These are phyloP conservation scores for Botrytis sinoallii DNA, from an alignment of 2,329 filamentous ascomycete genomes.

Conservation along the genomic window DNA sequence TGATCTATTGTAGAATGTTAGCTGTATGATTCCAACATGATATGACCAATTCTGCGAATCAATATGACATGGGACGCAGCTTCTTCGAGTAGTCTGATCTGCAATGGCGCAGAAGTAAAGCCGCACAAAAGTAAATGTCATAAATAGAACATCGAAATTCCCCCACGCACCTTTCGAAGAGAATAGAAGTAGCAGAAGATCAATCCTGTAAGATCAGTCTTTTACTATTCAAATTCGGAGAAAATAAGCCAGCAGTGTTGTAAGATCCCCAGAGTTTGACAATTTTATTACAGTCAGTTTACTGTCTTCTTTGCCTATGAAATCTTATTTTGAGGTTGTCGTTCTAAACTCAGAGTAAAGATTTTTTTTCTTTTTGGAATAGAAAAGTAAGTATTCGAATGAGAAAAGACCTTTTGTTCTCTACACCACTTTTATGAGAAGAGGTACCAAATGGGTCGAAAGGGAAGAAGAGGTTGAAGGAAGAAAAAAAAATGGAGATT, in stretches of 20 bases:
- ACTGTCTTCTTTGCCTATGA: not conserved
- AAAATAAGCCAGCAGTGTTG: constrained; percentile 2
- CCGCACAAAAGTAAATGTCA: constrained; percentile 9
- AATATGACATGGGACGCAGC: not conserved
- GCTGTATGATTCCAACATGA: constrained; percentile 20
- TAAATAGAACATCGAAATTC: not conserved
- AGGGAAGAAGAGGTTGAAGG: not conserved
- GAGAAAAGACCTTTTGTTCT: not conserved
- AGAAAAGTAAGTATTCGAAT: not conserved
- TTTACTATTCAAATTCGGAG: not conserved
- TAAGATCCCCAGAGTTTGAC: constrained; percentile 1
- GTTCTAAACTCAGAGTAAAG: not conserved
- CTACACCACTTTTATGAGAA: not conserved
- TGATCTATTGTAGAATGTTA: constrained; percentile 14
- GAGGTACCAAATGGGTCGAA: not conserved
- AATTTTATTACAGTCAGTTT: not conserved
- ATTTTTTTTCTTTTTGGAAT: not conserved
- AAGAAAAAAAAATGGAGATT: not conserved
- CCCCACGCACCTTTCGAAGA: constrained; percentile 16
- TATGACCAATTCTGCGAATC: constrained; percentile 4
- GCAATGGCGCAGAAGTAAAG: constrained; percentile 11
- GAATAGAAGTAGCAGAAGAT: not conserved
- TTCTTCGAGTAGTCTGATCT: not conserved
- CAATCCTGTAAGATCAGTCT: not conserved
- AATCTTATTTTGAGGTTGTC: not conserved